phyloP scores from a whole-genome alignment of 495 filamentous ascomycete genomes.

The Tuber borchii region DNA sequence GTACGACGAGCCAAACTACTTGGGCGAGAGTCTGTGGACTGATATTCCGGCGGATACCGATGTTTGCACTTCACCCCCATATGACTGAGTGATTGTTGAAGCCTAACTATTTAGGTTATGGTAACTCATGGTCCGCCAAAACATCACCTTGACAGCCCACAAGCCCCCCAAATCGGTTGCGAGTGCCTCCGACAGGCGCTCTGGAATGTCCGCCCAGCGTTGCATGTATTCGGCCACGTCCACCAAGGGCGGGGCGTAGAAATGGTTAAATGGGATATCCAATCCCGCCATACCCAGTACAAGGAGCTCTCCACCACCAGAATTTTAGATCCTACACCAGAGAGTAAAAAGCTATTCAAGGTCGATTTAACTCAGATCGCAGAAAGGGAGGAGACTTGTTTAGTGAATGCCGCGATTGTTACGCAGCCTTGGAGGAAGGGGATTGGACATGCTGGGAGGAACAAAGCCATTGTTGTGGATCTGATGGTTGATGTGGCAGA shows the following conservation, averaged over 20 bases:
- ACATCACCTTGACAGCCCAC: slow-evolving; percentile 65
- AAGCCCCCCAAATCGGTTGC: slow-evolving; percentile 53
- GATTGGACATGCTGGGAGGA: slow-evolving; percentile 17
- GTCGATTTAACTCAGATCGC: slow-evolving; percentile 25
- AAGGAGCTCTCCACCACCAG: slow-evolving; percentile 4
- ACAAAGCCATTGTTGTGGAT: slow-evolving; percentile 33
- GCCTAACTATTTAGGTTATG: slow-evolving; percentile 43
- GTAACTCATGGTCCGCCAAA: slow-evolving; percentile 75
- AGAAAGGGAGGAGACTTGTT: slow-evolving; percentile 28
- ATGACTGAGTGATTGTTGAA: not conserved
- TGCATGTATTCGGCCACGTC: slow-evolving; percentile 88
- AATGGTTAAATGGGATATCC: slow-evolving; percentile 52
- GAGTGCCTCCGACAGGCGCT: slow-evolving; percentile 65
- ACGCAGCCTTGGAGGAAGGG: slow-evolving; percentile 28
- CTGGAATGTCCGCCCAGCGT: slow-evolving; percentile 67
- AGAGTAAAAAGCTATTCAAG: slow-evolving; percentile 17
- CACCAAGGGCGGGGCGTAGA: slow-evolving; percentile 63
- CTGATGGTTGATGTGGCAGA: slow-evolving; percentile 17
- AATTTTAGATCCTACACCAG: slow-evolving; percentile 25
- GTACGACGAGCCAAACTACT: slow-evolving; percentile 16
- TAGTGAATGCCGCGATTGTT: slow-evolving; percentile 36
- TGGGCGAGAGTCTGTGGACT: slow-evolving; percentile 46
- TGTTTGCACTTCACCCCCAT: slow-evolving; percentile 44
- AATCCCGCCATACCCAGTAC: slow-evolving; percentile 13
- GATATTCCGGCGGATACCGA: slow-evolving; percentile 67